These are phyloP conservation scores for Aspergillus puulaauensis DNA, from an alignment of 2,329 filamentous ascomycete genomes.

Conservation along the genomic window DNA sequence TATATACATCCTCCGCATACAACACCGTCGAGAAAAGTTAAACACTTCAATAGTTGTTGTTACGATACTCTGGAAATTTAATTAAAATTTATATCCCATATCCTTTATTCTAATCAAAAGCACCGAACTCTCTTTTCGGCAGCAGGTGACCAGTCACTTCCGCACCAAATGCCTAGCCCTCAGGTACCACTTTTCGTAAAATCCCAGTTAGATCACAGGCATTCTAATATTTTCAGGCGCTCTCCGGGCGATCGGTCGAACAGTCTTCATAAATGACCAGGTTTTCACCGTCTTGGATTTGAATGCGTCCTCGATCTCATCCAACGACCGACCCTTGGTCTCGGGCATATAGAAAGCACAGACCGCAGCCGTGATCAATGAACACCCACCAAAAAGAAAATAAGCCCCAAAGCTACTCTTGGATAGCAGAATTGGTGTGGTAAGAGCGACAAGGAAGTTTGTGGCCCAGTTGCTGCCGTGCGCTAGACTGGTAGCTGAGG, in stretches of 20 bases:
- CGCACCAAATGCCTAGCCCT: background rate
- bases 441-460: slow-evolving; percentile 48
- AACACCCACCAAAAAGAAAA: slow-evolving; percentile 47
- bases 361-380: slow-evolving; percentile 40
- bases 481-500: slow-evolving; percentile 54
- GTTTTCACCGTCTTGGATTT: slow-evolving; percentile 21
- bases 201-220: background rate
- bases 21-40: too few species aligned
- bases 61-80: too few species aligned
- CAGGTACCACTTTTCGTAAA: background rate
- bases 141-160: too few species aligned
- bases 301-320: slow-evolving; percentile 52
- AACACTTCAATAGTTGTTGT: too few species aligned
- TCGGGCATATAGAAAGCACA: slow-evolving; percentile 51
- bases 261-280: slow-evolving; percentile 5
- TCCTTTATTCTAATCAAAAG: too few species aligned
- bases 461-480: slow-evolving; percentile 53
- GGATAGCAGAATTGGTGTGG: slow-evolving; percentile 44
- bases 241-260: background rate
- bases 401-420: slow-evolving; percentile 47
- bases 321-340: slow-evolving; percentile 50
- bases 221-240: slow-evolving; percentile 1
- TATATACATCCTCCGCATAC: background rate
- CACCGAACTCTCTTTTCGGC: too few species aligned
- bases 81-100: too few species aligned